Base-by-base conservation (phyloP, 2,329 filamentous ascomycete genomes). In the Claviceps sp. region DNA sequence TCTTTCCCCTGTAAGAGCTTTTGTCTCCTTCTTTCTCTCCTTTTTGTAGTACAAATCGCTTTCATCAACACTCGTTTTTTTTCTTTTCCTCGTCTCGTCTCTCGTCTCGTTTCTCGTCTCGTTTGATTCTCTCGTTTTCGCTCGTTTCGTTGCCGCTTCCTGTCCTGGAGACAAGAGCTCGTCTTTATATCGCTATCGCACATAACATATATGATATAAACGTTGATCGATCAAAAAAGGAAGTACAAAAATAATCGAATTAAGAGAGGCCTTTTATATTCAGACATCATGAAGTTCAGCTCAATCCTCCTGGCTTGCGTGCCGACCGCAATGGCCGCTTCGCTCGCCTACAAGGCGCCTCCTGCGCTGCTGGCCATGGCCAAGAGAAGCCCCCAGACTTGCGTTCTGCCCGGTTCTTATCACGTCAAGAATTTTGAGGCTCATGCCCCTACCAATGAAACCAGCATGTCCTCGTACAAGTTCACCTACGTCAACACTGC, bases 401-500 rank as follows among this genome's bases (percentile, higher is more conserved):
- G 71, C 57, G 59, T 59, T 34, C 60, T 72, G 4, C 72, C 72
- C 4, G 56, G 61, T 30, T 56, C 62, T 30, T 77, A 67, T 54
- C 62, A 62, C 40, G 59, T 77, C 55, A 56, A 61, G 22, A 56
- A 70, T 54, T 72, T 76, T 47, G 54, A 54, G 14, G 65, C 61
- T 13, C 55, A 61, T 20, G 63, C 63, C 47, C 66, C 67, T 51
- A 57, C 67, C 52, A 66, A 61, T 5, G 65, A 63, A n/a, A 52
- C 62, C 24, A 62, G 61, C 8, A 57, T 70, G 20, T 55, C 59
- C 18, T 60, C 59, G 7, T 60, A 71, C 55, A 57, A 65, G 51
- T 77, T 77, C 56, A 59, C 54, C 49, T 77, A 68, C 60, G 49
- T 60, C 41, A 72, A 76, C 57, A 47, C 60, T 11, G 61, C 58